Percentiles rank a stretch among this genome's conserved stretches.
These are phyloP conservation scores for Cynanchum wilfordii DNA, from an alignment of 257 asterid genomes.

Conservation along the genomic window DNA sequence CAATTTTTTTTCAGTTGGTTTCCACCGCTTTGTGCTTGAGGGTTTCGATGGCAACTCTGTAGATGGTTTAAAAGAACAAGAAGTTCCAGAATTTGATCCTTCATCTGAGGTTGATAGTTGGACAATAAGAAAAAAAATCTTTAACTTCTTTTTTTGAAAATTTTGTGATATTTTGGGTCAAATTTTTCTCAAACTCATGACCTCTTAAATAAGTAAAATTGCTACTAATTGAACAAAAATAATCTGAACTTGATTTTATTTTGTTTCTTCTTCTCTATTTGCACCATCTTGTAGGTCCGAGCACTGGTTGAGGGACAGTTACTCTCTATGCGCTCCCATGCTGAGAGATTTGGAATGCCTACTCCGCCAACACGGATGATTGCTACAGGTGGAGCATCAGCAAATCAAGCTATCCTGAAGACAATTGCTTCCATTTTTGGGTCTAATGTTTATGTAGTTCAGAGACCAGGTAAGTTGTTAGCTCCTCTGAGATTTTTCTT, in stretches of 20 bases:
- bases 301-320: conserved; percentile 89
- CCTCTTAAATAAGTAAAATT: no score
- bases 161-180: no score
- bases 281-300: conserved; percentile 43
- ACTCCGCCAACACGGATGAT: conserved; percentile 85
- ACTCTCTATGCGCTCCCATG: conserved; percentile 83
- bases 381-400: conserved; percentile 98
- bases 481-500: background rate
- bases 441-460: conserved; percentile 61
- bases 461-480: conserved; percentile 59
- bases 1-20: conserved; percentile 51
- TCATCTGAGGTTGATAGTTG: conserved; percentile 61
- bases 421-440: conserved; percentile 72
- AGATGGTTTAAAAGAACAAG: conserved; percentile 51
- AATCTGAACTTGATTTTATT: no score
- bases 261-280: no score
- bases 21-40: conserved; percentile 62
- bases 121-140: background rate
- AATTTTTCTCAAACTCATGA: no score
- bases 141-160: no score
- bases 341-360: conserved; percentile 92
- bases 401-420: conserved; percentile 51
- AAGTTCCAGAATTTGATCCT: conserved; percentile 65
- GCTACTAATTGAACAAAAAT: no score
- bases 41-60: conserved; percentile 48